Evolutionary conservation across 2,329 filamentous ascomycete genomes (phyloP), one percentile per base, ranked within the genome.

Genomic region (Xylaria hypoxylon): DNA sequence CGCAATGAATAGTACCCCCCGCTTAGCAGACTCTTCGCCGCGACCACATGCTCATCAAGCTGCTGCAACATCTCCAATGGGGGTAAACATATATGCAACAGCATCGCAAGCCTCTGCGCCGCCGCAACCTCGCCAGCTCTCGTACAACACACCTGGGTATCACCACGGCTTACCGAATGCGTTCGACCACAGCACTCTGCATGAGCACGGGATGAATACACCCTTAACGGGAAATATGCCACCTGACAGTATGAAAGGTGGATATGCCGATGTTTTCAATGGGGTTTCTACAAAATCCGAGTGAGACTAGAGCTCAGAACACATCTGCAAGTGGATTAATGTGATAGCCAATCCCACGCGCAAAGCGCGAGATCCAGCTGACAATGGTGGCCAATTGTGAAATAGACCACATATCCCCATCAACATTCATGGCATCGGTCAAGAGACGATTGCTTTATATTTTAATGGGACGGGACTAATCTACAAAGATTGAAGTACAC

Each of bases 221-320:
- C 72, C 74, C 5, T 53, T 75, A 15, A 75, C 72, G n/a, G 74
- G 70, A 17, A 75, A 71, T 13, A 74, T 74, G 73, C 73, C 73
- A 11, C 72, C 73, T 24, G 74, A 75, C 47, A 68, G 68, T 40
- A 24, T 75, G 47, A 74, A 72, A 38, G 72, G 70, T n/a, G 71
- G 71, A 45, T 75, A 75, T 53, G 65, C 58, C 26, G 68, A 70
- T 13, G 62, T 73, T 3, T 71, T 68, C 62, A 71, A 73, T 45
- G 67, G 64, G 17, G 71, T 75, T 62, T 69, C 73, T 31, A 60
- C 72, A 24, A 75, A 75, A 58, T 66, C 72, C 59, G 70, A 74
- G 57, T 70, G 69, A 62, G 68, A 51, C 33, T 68, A 65, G 40
- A 61, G 50, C 26, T 40, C 52, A 40, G 44, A 51, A 44, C 56